phyloP scores from a whole-genome alignment of 2,329 filamentous ascomycete species.

The Alternaria infectoria region DNA sequence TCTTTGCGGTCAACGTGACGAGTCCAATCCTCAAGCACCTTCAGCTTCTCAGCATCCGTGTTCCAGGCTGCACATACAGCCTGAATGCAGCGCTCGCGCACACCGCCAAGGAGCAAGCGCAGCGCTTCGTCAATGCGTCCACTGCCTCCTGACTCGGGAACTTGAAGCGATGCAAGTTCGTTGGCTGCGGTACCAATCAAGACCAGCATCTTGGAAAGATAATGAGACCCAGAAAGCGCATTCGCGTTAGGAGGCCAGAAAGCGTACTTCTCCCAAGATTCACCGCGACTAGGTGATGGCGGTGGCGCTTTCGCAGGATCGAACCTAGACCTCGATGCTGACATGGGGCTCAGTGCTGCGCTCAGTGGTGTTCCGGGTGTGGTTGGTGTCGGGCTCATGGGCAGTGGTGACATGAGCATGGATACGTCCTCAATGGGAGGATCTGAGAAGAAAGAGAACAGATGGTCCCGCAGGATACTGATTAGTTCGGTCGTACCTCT shows the following conservation, averaged over 20 bases:
- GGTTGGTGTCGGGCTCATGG: conserved; percentile 64
- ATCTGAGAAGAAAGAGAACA: conserved; percentile 83
- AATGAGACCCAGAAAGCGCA: conserved; percentile 88
- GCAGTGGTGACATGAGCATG: conserved; percentile 80
- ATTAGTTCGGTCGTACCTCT: conserved; percentile 84
- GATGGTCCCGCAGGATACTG: conserved; percentile 77
- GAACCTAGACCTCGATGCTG: conserved; percentile 78
- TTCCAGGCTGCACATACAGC: conserved; percentile 93
- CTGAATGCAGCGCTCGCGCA: conserved; percentile 83
- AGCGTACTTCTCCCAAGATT: conserved; percentile 90
- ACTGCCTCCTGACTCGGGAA: conserved; percentile 63
- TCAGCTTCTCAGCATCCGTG: conserved; percentile 89
- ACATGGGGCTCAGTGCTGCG: conserved; percentile 64
- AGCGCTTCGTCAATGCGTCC: conserved; percentile 70
- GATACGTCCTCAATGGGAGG: conserved; percentile 91
- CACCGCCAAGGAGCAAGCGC: conserved; percentile 74
- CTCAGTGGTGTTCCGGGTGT: conserved; percentile 66
- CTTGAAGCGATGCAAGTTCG: conserved; percentile 78
- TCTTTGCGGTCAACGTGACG: conserved; percentile 81
- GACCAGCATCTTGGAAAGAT: conserved; percentile 80
- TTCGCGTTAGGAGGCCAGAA: conserved; percentile 97
- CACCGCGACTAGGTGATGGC: conserved; percentile 74
- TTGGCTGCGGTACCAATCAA: conserved; percentile 86
- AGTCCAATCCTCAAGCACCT: conserved; percentile 92
- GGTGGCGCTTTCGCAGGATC: conserved; percentile 79